Conservation (phyloP, 345 rosid genomes). For the Salix exigua region DNA sequence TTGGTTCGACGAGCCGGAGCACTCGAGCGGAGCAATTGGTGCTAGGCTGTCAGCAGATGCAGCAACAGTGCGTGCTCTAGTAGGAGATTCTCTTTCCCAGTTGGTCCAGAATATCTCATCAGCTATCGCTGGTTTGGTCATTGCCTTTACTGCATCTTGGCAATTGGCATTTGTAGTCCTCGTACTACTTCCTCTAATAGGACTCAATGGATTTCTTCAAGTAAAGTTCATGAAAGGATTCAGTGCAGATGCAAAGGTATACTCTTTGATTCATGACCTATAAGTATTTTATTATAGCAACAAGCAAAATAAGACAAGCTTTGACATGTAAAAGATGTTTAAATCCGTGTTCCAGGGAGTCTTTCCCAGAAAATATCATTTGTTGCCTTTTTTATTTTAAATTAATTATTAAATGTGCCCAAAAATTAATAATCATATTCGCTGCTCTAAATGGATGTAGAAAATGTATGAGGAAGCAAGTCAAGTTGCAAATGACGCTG, state of each 20-base stretch:
- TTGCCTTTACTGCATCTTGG: slow-evolving; percentile 72
- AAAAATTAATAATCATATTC: background rate
- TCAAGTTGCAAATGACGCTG: slow-evolving; percentile 87
- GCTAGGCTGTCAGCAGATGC: slow-evolving; percentile 85
- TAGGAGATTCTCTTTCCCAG: slow-evolving; percentile 70
- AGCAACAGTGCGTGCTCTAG: slow-evolving; percentile 55
- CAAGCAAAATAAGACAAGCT: background rate
- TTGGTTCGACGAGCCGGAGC: slow-evolving; percentile 72
- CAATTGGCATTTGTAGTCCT: slow-evolving; percentile 58
- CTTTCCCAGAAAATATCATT: background rate
- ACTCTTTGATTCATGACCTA: background rate
- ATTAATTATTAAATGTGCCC: background rate
- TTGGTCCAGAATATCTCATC: slow-evolving; percentile 55
- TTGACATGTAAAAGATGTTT: background rate
- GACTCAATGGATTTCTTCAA: slow-evolving; percentile 53
- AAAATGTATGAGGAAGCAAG: slow-evolving; percentile 87
- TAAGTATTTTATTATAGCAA: background rate
- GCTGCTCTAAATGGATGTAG: slow-evolving; percentile 31
- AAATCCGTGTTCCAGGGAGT: background rate
- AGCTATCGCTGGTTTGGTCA: slow-evolving; percentile 60
- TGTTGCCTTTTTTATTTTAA: background rate
- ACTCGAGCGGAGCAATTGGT: slow-evolving; percentile 77
- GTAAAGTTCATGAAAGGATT: slow-evolving; percentile 74
- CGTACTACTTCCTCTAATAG: slow-evolving; percentile 58
- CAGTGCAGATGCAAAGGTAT: slow-evolving; percentile 73